phyloP scores from a whole-genome alignment of 2,329 filamentous ascomycete species.

The Diatrype stigma region DNA sequence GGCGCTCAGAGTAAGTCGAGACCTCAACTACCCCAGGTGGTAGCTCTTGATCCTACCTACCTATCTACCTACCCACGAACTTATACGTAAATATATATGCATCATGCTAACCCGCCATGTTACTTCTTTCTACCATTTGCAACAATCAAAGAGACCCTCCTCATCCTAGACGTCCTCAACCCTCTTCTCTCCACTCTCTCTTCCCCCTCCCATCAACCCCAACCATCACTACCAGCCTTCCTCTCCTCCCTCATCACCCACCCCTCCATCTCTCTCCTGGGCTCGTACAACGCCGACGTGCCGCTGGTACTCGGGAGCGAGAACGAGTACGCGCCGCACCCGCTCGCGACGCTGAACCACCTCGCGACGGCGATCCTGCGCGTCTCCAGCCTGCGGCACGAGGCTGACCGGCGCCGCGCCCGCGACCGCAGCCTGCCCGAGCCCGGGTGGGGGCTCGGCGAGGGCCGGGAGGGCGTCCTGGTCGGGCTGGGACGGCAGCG shows the following conservation, averaged over 20 bases:
- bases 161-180: constrained; percentile 79
- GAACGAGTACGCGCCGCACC: constrained; percentile 60
- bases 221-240: constrained; percentile 39
- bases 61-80: constrained; percentile 1
- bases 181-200: constrained; percentile 51
- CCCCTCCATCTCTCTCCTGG: constrained; percentile 67
- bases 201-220: constrained; percentile 55
- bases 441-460: constrained; percentile 74
- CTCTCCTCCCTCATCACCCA: constrained; percentile 65
- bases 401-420: constrained; percentile 70
- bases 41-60: constrained; percentile 10
- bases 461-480: constrained; percentile 74
- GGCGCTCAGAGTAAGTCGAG: constrained; percentile 39
- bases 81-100: background rate
- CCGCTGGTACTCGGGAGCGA: constrained; percentile 44
- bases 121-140: background rate
- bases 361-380: constrained; percentile 84
- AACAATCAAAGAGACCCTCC: constrained; percentile 55
- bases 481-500: constrained; percentile 57
- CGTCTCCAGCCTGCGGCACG: constrained; percentile 68
- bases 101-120: background rate
- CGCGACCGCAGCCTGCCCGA: constrained; percentile 69
- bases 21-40: constrained; percentile 2
- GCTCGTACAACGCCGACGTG: constrained; percentile 79
- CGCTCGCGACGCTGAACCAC: constrained; percentile 71